Percentiles rank a stretch among this genome's conserved stretches.
Evolutionary conservation across 225 moss, liverwort and hornwort species (phyloP).

Genomic region (Thuidium tamariscinum): DNA sequence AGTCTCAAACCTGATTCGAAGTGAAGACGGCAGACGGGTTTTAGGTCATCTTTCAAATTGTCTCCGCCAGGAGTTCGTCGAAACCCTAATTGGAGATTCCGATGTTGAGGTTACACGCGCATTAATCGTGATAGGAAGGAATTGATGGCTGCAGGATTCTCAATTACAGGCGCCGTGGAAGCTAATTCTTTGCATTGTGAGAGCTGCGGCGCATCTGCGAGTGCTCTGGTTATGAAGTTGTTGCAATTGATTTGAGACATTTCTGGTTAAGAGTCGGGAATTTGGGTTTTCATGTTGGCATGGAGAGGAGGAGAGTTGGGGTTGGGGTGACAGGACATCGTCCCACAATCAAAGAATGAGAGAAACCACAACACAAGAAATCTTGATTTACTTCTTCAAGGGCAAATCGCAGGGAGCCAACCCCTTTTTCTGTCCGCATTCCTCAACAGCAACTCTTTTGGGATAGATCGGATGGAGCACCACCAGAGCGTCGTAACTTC

Average conservation of each 20-base stretch:
- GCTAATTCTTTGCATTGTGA: no score
- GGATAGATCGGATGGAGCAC: not conserved
- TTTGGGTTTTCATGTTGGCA: not conserved
- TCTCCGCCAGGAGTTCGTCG: not conserved
- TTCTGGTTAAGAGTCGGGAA: not conserved
- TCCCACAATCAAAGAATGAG: not conserved
- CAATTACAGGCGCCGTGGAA: not conserved
- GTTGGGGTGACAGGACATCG: not conserved
- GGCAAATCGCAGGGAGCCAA: not conserved
- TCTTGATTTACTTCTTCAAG: not conserved
- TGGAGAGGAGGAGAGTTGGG: not conserved
- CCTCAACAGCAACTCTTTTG: not conserved
- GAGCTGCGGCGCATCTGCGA: not conserved
- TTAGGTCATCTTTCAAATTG: not conserved
- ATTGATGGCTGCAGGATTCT: not conserved
- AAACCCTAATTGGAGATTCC: not conserved
- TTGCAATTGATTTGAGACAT: not conserved
- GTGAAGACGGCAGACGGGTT: not conserved
- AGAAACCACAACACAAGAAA: not conserved
- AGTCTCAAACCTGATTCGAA: not conserved
- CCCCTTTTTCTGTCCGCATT: not conserved
- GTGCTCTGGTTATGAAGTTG: not conserved
- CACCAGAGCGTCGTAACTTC: not conserved
- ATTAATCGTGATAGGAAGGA: not conserved
- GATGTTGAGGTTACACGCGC: not conserved